Evolutionary conservation across 768 basidiomycete species (phyloP).

Genomic region (Coprinopsis marcescibilis): DNA sequence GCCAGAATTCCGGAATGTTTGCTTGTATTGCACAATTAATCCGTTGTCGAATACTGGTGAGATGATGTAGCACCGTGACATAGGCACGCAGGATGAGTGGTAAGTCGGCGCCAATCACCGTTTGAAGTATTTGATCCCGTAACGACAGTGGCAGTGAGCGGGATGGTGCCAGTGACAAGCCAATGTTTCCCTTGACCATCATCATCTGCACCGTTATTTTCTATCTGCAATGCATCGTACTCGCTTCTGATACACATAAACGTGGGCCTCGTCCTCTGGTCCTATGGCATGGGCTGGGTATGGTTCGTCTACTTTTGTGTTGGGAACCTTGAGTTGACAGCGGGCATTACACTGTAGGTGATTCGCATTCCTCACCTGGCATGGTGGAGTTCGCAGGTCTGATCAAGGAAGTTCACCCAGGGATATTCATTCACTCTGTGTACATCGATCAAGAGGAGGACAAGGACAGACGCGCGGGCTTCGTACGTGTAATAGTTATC

Average conservation of each 20-base stretch:
- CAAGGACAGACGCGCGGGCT: slow-evolving; percentile 63
- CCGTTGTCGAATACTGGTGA: too few relatives aligned
- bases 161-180: not conserved
- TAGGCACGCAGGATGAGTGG: too few relatives aligned
- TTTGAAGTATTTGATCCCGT: not conserved
- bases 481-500: slow-evolving; percentile 40
- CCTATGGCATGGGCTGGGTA: slow-evolving; percentile 70
- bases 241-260: not conserved
- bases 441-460: slow-evolving; percentile 58
- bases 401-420: slow-evolving; percentile 61
- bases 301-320: not conserved
- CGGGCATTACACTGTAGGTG: slow-evolving; percentile 52
- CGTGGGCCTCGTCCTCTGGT: slow-evolving; percentile 48
- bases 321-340: not conserved
- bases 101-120: too few relatives aligned
- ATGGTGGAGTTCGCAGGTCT: slow-evolving; percentile 59
- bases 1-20: too few relatives aligned
- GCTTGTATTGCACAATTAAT: too few relatives aligned
- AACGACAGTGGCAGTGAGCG: not conserved
- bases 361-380: slow-evolving; percentile 67
- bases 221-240: not conserved
- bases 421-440: slow-evolving; percentile 73
- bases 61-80: too few relatives aligned
- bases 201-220: not conserved
- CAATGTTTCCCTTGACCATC: slow-evolving; percentile 1